phyloP scores from a whole-genome alignment of 1,284 basidiomycete species.

The Papiliotrema laurentii region DNA sequence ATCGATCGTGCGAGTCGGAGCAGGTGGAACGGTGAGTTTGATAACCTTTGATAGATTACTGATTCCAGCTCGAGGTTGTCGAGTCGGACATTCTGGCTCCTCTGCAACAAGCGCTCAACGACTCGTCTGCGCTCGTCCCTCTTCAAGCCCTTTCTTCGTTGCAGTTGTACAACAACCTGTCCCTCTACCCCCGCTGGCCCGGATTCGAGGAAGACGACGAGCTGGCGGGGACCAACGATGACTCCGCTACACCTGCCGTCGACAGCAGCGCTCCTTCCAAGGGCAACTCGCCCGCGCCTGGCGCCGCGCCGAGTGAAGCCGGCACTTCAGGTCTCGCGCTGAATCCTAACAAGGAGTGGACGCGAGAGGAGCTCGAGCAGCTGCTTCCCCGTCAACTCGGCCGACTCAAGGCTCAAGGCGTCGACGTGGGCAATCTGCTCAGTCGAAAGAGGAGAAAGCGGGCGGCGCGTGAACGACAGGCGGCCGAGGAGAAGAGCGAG shows the following conservation, averaged over 20 bases:
- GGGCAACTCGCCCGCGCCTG: neutral
- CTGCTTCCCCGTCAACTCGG: constrained; percentile 37
- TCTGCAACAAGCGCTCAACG: neutral
- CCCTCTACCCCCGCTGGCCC: constrained; percentile 44
- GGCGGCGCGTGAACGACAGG: constrained; percentile 2
- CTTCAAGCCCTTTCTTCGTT: constrained; percentile 19
- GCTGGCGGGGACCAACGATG: constrained; percentile 14
- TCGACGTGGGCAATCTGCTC: constrained; percentile 32
- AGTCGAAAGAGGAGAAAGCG: constrained; percentile 23
- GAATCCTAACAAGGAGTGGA: constrained; percentile 11
- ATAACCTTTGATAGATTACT: neutral
- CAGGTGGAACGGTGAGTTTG: neutral
- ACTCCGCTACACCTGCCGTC: constrained; percentile 2
- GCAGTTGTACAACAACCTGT: constrained; percentile 36
- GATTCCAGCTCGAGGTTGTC: neutral
- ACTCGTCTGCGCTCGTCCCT: neutral
- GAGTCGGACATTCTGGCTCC: neutral
- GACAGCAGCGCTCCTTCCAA: neutral
- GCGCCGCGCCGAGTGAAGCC: neutral
- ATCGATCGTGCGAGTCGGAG: neutral
- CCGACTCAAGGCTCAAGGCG: constrained; percentile 39
- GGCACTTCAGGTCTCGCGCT: neutral
- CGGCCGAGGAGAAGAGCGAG: neutral
- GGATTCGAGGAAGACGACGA: constrained; percentile 44
- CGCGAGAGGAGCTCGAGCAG: constrained; percentile 21